Evolutionary conservation across 169 alveolate genomes (phyloP).

Genomic region (Plasmodium cynomolgi): DNA sequence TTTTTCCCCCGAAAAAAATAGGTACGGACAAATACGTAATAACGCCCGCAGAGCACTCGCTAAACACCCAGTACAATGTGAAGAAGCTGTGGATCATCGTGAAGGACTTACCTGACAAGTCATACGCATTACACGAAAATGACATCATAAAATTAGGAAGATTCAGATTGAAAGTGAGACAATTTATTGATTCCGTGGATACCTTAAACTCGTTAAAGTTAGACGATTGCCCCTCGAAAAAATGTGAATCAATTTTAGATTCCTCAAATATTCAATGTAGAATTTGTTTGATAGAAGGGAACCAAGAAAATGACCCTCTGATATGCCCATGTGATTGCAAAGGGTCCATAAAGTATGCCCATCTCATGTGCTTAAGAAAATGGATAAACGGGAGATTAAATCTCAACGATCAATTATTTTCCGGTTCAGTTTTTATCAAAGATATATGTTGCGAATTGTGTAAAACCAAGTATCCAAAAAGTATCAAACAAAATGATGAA

Average conservation of each 20-base stretch:
- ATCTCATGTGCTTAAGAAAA: constrained; percentile 93
- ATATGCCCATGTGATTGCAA: constrained; percentile 94
- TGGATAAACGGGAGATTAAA: constrained; percentile 95
- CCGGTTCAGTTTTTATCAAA: constrained; percentile 82
- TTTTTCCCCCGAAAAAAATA: neutral
- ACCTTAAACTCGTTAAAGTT: constrained; percentile 41
- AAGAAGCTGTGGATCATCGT: constrained; percentile 94
- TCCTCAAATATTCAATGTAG: constrained; percentile 88
- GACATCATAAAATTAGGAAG: constrained; percentile 95
- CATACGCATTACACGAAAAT: constrained; percentile 90
- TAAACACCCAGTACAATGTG: constrained; percentile 79
- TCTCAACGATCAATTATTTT: constrained; percentile 77
- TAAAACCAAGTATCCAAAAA: constrained; percentile 87
- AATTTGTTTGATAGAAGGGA: constrained; percentile 93
- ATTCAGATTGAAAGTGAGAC: constrained; percentile 92
- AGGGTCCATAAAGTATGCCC: constrained; percentile 95
- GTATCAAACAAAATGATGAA: constrained; percentile 82
- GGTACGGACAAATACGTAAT: constrained; percentile 75
- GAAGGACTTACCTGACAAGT: constrained; percentile 87
- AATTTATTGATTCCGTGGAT: constrained; percentile 82
- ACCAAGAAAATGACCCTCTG: constrained; percentile 89
- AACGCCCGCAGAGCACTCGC: constrained; percentile 83
- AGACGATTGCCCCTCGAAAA: constrained; percentile 60
- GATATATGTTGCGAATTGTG: constrained; percentile 91
- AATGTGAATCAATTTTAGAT: constrained; percentile 43